Conservation (phyloP, 805 yeast genomes). For the Pichia heedii region DNA sequence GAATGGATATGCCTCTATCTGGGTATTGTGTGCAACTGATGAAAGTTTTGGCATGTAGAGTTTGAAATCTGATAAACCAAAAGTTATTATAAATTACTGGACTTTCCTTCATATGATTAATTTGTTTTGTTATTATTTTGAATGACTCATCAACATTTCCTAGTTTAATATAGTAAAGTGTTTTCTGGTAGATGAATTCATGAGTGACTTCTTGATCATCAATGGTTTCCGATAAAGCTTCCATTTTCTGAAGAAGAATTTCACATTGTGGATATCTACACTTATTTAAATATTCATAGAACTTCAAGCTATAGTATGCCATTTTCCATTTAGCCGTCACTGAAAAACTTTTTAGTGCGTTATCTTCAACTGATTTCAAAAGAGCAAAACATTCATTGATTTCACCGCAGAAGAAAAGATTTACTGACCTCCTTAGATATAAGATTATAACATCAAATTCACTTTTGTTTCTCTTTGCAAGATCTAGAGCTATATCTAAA, state of each 20-base stretch:
- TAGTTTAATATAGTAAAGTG: constrained; percentile 14
- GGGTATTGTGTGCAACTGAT: constrained; percentile 33
- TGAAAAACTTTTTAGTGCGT: constrained; percentile 26
- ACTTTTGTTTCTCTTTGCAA: constrained; percentile 27
- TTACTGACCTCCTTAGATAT: constrained; percentile 31
- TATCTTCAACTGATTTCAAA: constrained; percentile 26
- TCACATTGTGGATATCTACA: constrained; percentile 30
- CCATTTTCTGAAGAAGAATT: constrained; percentile 26
- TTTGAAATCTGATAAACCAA: constrained; percentile 38
- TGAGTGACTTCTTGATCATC: constrained; percentile 23
- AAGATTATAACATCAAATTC: constrained; percentile 33
- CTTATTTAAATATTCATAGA: constrained; percentile 30
- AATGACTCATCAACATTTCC: constrained; percentile 19
- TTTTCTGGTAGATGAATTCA: constrained; percentile 22
- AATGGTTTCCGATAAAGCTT: constrained; percentile 25
- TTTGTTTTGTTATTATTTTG: constrained; percentile 14
- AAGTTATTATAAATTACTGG: constrained; percentile 28
- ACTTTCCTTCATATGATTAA: constrained; percentile 16
- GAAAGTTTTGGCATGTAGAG: constrained; percentile 39
- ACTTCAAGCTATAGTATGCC: constrained; percentile 31
- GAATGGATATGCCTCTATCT: constrained; percentile 39
- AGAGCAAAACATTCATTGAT: constrained; percentile 31
- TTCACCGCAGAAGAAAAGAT: constrained; percentile 32
- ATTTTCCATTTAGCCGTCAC: constrained; percentile 35
- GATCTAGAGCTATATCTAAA: constrained; percentile 36